Evolutionary conservation across 805 yeast species (phyloP), one percentile per base, ranked within the genome.

Genomic region (Nakazawaea populi): DNA sequence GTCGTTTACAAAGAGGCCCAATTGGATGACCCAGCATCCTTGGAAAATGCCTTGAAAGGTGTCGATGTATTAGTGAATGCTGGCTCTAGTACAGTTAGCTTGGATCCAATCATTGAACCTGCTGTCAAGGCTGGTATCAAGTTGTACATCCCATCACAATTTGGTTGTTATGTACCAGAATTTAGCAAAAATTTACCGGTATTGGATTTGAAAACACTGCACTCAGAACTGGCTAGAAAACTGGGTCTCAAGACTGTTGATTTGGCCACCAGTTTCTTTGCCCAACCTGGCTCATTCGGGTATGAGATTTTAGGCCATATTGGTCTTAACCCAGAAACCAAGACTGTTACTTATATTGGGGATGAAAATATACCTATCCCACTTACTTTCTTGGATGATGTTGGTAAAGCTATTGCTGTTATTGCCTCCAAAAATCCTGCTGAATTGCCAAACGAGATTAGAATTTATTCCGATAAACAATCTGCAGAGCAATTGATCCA

Each of bases 141-240:
- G 59, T 59, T 79, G 35, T 82, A 72, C 65, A 74, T 81, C 55
- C 85, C 86, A 34, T 75, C 84, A 2, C 86, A 81, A 57, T 83
- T 77, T 57, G 89, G 88, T 40, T 57, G 69, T 27, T 80, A 79
- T 49, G 46, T 72, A 14, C 60, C 55, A 2, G 65, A 59, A 7
- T 61, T 61, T 24, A 57, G 57, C 4, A 52, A 56, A 24, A 39
- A 48, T 27, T 60, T 70, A 27, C 75, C 79, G 6, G 69, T 76
- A 50, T 49, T 64, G 4, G 58, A 44, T 1, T 10, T 51, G 18
- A 78, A 77, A 60, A 43, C 60, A 1, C 57, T 51, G 1, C 79
- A 77, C 56, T 59, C 73, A 5, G 57, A 59, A 2, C 64, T 59
- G 11, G 70, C 76, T 18, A 70, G 82, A 56, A 63, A 57, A 1